Base-by-base conservation (phyloP, 2,329 filamentous ascomycete species). In the Knoxdaviesia proteae region DNA sequence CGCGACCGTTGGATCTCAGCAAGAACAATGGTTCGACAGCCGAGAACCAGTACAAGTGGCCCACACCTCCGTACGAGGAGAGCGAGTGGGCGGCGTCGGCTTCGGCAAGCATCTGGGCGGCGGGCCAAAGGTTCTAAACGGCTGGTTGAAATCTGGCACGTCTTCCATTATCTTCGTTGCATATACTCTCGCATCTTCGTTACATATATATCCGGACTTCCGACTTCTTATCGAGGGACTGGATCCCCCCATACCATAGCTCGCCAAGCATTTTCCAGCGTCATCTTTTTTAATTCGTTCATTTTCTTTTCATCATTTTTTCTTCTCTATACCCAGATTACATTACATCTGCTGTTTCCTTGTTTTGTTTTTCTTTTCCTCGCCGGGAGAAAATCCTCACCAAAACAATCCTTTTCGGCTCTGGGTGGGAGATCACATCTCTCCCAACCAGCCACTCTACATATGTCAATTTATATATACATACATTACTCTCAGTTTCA, bases 61-160 rank as follows among this genome's bases (percentile, higher is more conserved):
- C 87, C 3, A 96, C 90, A 10, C 90, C 90, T 29, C 88, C 90
- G 4, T 94, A 94, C 51, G 87, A 94, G 54, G 87, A 93, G 52
- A 77, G 78, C 48, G 87, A 94, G 56, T 96, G 87, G 88, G 84
- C 80, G 11, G 76, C 80, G 6, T 79, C 82, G 37, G 81, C 84
- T 32, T 75, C 84, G 7, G 80, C 83, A 5, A 86, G 80, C 60
- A 86, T 87, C 50, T 80, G 82, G 65, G 78, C 80, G 42, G 74
- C 77, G 33, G 73, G 80, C 48, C 77, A 69, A 56, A 67, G 71
- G 50, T 71, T 77, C 52, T 78, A 61, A 58, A 42, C 34, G 44
- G 42, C 20, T 46, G 33, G 8, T 33, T 37, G 43, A 39, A 30
- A 36, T 37, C 20, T 39, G 36, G 37, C 36, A 40, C 42, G 46